phyloP scores from a whole-genome alignment of 2,329 filamentous ascomycete species.

The Alternaria ventricosa region DNA sequence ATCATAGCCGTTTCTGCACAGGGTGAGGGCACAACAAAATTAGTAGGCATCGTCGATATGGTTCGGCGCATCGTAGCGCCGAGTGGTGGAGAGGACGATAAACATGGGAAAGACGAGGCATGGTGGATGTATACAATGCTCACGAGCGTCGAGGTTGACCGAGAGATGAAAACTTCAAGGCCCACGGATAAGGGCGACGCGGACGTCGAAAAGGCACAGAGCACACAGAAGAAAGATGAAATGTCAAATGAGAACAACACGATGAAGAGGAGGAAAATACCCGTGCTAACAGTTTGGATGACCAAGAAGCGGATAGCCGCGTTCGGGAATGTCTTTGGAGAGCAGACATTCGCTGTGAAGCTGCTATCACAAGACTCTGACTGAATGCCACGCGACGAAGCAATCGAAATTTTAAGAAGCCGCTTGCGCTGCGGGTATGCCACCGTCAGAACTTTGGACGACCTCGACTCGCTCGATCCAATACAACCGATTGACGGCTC shows the following conservation, averaged over 20 bases:
- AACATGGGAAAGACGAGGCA: neutral
- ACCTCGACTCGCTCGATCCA: neutral
- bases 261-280: slow-evolving; percentile 11
- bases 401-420: neutral
- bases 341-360: slow-evolving; percentile 18
- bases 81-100: neutral
- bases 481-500: neutral
- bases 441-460: neutral
- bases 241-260: neutral
- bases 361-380: slow-evolving; percentile 5
- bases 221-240: slow-evolving; percentile 12
- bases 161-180: neutral
- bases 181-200: neutral
- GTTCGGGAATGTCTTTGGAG: slow-evolving; percentile 26
- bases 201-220: neutral
- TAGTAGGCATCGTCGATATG: slow-evolving; percentile 32
- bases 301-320: slow-evolving; percentile 20
- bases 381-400: neutral
- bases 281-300: slow-evolving; percentile 32
- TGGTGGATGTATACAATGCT: slow-evolving; percentile 31
- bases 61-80: slow-evolving; percentile 18
- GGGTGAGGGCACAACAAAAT: slow-evolving; percentile 24
- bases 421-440: neutral
- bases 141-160: slow-evolving; percentile 16
- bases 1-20: slow-evolving; percentile 30